These are phyloP conservation scores for Sindora glabra DNA, from an alignment of 306 rosid species.

Conservation along the genomic window DNA sequence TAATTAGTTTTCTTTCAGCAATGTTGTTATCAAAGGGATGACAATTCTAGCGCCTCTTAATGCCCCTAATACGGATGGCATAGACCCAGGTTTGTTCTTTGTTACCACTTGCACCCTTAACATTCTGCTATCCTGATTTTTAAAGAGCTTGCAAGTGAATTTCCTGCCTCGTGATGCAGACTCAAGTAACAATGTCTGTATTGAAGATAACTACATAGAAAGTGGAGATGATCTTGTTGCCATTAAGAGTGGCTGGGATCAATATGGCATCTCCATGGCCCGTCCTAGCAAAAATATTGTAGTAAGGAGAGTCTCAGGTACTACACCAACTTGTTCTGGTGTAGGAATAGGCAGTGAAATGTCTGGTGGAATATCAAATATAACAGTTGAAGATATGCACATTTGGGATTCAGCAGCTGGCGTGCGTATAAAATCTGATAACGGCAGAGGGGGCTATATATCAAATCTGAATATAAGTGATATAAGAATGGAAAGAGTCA, in stretches of 20 bases:
- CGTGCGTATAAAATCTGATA: conserved; percentile 74
- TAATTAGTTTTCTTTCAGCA: conserved; percentile 66
- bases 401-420: conserved; percentile 89
- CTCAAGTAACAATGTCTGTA: conserved; percentile 80
- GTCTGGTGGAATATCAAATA: conserved; percentile 89
- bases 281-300: conserved; percentile 55
- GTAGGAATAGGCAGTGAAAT: conserved; percentile 96
- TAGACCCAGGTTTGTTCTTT: conserved; percentile 70
- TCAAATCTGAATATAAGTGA: conserved; percentile 49
- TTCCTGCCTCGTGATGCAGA: conserved; percentile 35
- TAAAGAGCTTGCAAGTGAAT: no score
- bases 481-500: conserved; percentile 71
- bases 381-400: conserved; percentile 66
- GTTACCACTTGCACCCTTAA: not conserved
- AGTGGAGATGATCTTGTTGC: conserved; percentile 92
- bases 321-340: conserved; percentile 89
- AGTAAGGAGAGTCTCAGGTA: conserved; percentile 62
- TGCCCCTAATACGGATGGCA: conserved; percentile 96
- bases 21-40: conserved; percentile 65
- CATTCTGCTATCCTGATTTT: no score
- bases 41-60: conserved; percentile 83
- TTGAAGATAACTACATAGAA: conserved; percentile 75
- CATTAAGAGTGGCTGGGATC: conserved; percentile 92
- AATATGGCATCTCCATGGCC: conserved; percentile 74
- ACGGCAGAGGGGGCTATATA: conserved; percentile 85